Evolutionary conservation across 352 stramenopile genomes (phyloP).

Genomic region (Pythium apleroticum): DNA sequence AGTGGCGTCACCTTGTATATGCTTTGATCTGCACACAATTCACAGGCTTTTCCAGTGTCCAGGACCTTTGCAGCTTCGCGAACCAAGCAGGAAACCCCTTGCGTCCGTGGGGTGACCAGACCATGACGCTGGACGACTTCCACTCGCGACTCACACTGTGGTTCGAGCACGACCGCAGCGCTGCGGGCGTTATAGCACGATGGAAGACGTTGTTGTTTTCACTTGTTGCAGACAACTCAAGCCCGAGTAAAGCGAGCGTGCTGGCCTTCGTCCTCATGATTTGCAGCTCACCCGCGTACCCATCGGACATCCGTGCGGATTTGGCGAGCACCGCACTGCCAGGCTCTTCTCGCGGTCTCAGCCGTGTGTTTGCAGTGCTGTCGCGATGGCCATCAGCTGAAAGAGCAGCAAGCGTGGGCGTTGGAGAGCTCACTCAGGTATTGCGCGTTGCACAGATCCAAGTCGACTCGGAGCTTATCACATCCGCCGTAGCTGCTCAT

Average conservation of each 20-base stretch:
- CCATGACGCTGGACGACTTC: conserved; percentile 27
- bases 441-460: conserved; percentile 1
- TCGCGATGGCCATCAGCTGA: conserved; percentile 18
- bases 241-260: not conserved
- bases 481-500: not conserved
- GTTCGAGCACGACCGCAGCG: conserved; percentile 31
- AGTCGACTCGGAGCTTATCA: not conserved
- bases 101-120: not conserved
- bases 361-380: conserved; percentile 35
- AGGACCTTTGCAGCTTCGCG: conserved; percentile 15
- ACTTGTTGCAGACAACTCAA: conserved; percentile 27
- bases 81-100: not conserved
- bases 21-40: conserved; percentile 44
- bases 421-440: not conserved
- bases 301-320: conserved; percentile 28
- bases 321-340: conserved; percentile 36
- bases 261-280: conserved; percentile 8
- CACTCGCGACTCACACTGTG: conserved; percentile 35
- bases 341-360: conserved; percentile 38
- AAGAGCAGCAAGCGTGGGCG: not conserved
- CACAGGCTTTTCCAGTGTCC: conserved; percentile 28
- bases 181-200: not conserved
- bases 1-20: conserved; percentile 44
- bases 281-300: not conserved
- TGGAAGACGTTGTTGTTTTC: conserved; percentile 37